Conservation (phyloP, 225 moss, liverwort and hornwort species). For the Marchantia paleacea region DNA sequence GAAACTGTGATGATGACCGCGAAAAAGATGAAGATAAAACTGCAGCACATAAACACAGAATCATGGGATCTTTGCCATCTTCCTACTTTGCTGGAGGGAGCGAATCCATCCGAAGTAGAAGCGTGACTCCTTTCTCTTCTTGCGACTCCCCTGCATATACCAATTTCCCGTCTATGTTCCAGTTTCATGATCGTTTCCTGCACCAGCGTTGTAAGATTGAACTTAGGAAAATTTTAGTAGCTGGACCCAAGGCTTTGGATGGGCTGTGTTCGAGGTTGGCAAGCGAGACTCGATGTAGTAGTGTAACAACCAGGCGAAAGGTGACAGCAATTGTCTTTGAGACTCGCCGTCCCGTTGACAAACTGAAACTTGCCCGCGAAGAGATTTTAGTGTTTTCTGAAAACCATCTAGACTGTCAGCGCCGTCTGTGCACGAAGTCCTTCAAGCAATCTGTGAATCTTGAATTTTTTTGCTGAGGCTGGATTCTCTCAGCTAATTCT, state of each 20-base stretch:
- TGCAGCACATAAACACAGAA: conserved; percentile 30
- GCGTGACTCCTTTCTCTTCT: conserved; percentile 32
- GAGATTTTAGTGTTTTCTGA: neutral
- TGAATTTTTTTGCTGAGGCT: neutral
- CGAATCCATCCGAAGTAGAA: neutral
- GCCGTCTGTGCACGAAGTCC: neutral
- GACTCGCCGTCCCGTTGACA: neutral
- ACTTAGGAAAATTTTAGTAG: neutral
- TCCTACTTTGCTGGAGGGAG: conserved; percentile 14
- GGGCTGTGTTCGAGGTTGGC: neutral
- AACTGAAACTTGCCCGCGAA: neutral
- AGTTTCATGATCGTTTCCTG: conserved; percentile 9
- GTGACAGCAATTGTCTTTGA: conserved; percentile 2
- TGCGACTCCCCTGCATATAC: conserved; percentile 23
- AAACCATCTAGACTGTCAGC: neutral
- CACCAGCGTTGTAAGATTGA: neutral
- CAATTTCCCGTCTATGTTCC: conserved; percentile 30
- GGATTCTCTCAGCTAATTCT: neutral
- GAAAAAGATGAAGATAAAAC: conserved; percentile 43
- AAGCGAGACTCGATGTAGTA: conserved; percentile 1
- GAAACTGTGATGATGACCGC: conserved; percentile 29
- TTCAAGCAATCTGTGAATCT: neutral
- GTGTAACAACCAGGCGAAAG: neutral
- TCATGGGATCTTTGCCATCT: conserved; percentile 41
- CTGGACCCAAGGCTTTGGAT: neutral